phyloP scores from a whole-genome alignment of 768 basidiomycete species.

The Suillus hirtellus region DNA sequence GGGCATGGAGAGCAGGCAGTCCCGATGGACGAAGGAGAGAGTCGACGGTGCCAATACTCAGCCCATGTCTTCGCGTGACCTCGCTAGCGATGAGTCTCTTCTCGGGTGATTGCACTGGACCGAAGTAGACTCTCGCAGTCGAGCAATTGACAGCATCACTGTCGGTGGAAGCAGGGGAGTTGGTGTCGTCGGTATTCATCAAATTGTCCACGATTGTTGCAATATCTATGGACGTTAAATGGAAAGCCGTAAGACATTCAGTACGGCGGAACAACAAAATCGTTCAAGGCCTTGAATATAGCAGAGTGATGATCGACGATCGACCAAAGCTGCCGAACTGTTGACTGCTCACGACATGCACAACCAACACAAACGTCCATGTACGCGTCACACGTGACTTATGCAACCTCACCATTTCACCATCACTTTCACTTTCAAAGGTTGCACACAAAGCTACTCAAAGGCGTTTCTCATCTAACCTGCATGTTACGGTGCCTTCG shows the following conservation, averaged over 20 bases:
- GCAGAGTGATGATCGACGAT: constrained; percentile 8
- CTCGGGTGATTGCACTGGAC: constrained; percentile 54
- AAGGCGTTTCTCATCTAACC: neutral
- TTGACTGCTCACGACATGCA: constrained; percentile 11
- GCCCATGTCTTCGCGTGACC: constrained; percentile 30
- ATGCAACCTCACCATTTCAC: neutral
- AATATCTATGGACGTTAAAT: constrained; percentile 6
- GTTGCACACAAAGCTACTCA: neutral
- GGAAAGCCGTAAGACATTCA: constrained; percentile 5
- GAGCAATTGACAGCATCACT: constrained; percentile 44
- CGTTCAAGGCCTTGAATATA: neutral
- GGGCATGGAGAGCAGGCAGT: constrained; percentile 39
- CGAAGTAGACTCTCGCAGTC: constrained; percentile 49
- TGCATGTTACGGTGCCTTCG: neutral
- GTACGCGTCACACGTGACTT: constrained; percentile 35
- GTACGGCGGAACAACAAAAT: neutral
- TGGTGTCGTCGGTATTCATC: constrained; percentile 19
- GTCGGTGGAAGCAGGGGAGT: constrained; percentile 35
- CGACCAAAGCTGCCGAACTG: constrained; percentile 2
- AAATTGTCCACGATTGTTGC: constrained; percentile 4
- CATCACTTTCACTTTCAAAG: neutral
- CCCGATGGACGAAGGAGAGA: constrained; percentile 51
- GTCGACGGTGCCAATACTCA: constrained; percentile 24
- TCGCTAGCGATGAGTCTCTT: constrained; percentile 41
- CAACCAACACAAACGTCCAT: constrained; percentile 22